Conservation (phyloP, 2,329 filamentous ascomycete species). For the Decorospora gaudefroyi region DNA sequence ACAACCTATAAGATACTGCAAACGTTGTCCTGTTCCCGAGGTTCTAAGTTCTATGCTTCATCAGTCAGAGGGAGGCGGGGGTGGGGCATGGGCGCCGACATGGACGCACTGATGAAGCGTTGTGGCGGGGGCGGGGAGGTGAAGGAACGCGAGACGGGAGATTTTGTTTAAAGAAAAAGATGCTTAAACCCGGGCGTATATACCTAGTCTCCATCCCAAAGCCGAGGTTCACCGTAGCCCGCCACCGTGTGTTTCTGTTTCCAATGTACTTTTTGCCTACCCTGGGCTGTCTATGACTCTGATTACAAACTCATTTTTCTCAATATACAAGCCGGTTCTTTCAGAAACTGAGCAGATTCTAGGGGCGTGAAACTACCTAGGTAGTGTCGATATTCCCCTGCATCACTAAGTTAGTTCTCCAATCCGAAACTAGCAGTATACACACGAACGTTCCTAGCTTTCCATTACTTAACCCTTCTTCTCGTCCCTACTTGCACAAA, state of each 20-base stretch:
- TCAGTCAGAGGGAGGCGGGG: no score
- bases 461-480: no score
- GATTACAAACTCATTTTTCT: not conserved
- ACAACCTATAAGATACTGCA: not conserved
- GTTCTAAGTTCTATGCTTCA: not conserved
- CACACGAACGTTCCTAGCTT: not conserved
- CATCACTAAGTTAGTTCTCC: no score
- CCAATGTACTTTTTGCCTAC: not conserved
- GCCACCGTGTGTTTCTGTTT: not conserved
- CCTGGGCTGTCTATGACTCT: not conserved
- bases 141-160: conserved; percentile 3
- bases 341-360: no score
- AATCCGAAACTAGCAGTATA: no score
- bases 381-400: no score
- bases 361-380: no score
- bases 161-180: not conserved
- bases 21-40: not conserved
- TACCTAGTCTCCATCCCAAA: not conserved
- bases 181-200: conserved; percentile 11
- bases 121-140: no score
- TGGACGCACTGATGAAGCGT: conserved; percentile 7
- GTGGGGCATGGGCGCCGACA: conserved; percentile 1
- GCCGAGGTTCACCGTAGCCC: not conserved
- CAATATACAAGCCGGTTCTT: no score
- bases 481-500: not conserved